Evolutionary conservation across 148 eudicot species (phyloP).

Genomic region (Vaccinium darrowii): DNA sequence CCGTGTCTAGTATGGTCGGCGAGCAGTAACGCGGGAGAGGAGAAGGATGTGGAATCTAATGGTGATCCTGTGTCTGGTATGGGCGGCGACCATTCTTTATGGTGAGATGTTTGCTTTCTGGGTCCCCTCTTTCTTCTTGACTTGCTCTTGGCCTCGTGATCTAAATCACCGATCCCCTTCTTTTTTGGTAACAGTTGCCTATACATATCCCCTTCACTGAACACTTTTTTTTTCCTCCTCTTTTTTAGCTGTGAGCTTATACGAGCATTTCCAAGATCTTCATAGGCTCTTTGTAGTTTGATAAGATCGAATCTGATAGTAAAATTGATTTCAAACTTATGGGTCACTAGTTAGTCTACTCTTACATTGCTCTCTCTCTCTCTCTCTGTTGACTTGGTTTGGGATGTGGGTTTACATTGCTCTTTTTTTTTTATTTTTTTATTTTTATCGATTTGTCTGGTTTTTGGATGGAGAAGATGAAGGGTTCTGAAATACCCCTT

Average conservation of each 20-base stretch:
- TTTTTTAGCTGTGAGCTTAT: not conserved
- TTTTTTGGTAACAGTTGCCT: slow-evolving; percentile 24
- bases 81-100: slow-evolving; percentile 65
- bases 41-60: slow-evolving; percentile 55
- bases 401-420: not conserved
- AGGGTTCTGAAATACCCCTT: too few relatives aligned
- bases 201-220: not conserved
- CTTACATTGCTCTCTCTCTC: not conserved
- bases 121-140: slow-evolving; percentile 49
- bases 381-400: not conserved
- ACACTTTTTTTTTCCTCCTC: not conserved
- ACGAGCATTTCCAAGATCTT: not conserved
- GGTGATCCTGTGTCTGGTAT: slow-evolving; percentile 46
- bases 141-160: slow-evolving; percentile 85
- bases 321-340: not conserved
- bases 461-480: too few relatives aligned
- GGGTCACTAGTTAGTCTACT: not conserved
- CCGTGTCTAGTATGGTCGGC: too few relatives aligned
- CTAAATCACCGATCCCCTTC: slow-evolving; percentile 20
- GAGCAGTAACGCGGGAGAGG: not conserved
- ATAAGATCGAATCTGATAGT: not conserved
- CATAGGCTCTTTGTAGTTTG: not conserved
- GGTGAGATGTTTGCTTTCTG: slow-evolving; percentile 85
- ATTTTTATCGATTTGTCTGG: too few relatives aligned
- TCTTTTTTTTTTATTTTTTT: too few relatives aligned